Evolutionary conservation across 352 stramenopile genomes (phyloP).

Genomic region (Halophytophthora polymorphica): DNA sequence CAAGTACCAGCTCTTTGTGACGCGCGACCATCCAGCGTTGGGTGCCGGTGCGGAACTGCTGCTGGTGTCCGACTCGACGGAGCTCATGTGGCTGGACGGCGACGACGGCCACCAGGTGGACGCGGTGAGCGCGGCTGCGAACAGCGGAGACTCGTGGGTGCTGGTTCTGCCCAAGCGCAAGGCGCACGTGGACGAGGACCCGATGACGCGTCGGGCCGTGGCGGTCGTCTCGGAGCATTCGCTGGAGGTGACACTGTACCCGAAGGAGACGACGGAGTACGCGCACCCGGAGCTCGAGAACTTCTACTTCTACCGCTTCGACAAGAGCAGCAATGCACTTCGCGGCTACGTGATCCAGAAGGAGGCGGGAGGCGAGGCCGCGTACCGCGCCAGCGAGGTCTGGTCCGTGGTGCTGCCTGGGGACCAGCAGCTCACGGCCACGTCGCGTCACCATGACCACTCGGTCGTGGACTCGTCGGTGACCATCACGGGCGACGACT

Average conservation of each 20-base stretch:
- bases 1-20: conserved; percentile 75
- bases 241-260: conserved; percentile 56
- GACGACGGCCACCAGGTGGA: conserved; percentile 58
- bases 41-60: conserved; percentile 70
- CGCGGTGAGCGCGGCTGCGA: conserved; percentile 15
- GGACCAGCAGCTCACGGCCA: conserved; percentile 53
- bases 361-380: conserved; percentile 9
- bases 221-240: conserved; percentile 52
- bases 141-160: conserved; percentile 37
- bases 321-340: conserved; percentile 40
- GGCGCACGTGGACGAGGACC: conserved; percentile 58
- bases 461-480: conserved; percentile 73
- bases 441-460: conserved; percentile 56
- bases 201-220: conserved; percentile 48
- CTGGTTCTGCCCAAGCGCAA: conserved; percentile 77
- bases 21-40: conserved; percentile 71
- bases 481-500: conserved; percentile 93
- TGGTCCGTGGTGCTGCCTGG: conserved; percentile 71
- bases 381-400: conserved; percentile 46
- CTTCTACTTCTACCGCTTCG: conserved; percentile 84
- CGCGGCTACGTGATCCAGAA: conserved; percentile 57
- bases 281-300: conserved; percentile 56
- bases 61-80: conserved; percentile 53
- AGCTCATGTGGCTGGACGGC: conserved; percentile 71
- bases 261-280: conserved; percentile 33